Evolutionary conservation across 768 basidiomycete genomes (phyloP), one percentile per base, ranked within the genome.

Genomic region (Phanerochaete sordida): DNA sequence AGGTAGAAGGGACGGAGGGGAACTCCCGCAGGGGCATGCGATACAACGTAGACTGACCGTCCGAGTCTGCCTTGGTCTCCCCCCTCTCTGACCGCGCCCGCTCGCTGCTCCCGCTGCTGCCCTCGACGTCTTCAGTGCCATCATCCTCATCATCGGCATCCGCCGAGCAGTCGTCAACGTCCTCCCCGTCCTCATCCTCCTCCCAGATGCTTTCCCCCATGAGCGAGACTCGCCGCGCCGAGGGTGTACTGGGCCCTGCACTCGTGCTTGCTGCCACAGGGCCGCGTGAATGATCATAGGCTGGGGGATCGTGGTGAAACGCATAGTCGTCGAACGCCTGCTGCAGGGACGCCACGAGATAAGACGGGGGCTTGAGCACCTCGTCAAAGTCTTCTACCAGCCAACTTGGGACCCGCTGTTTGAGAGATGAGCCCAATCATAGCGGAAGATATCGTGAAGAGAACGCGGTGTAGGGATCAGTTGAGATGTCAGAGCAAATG

Each of bases 331-430:
- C 37, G 19, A 60, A 30, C 8, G 59, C 59, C 28, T 60, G 59
- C 5, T 60, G 59, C 28, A 60, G 59, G 7, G 59, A 60, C 27
- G 59, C 59, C 13, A 47, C 44, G 23, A 60, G 59, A 51, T 60
- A 60, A 15, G 59, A 60, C 31, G 59, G 59, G 2, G 59, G 59
- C 31, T 50, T 50, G 28, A 47, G 39, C 24, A 56, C 52, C 11
- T 67, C 66, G 50, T 64, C 64, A 49, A 64, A 57, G 33, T 56
- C 60, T 45, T 67, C 64, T 23, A 44, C 56, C 53, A 67, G 64
- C 66, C 66, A 67, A 28, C 64, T 64, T 13, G 66, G 66, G 15
- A 50, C 33, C 30, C 62, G 62, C 61, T 66, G 60, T 27, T 48
- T 28, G 21, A 7, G 26, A 44, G 43, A 39, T 9, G 16, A 15